Conservation (phyloP, 2,329 filamentous ascomycete genomes). For the Epichloe brachyelytri region DNA sequence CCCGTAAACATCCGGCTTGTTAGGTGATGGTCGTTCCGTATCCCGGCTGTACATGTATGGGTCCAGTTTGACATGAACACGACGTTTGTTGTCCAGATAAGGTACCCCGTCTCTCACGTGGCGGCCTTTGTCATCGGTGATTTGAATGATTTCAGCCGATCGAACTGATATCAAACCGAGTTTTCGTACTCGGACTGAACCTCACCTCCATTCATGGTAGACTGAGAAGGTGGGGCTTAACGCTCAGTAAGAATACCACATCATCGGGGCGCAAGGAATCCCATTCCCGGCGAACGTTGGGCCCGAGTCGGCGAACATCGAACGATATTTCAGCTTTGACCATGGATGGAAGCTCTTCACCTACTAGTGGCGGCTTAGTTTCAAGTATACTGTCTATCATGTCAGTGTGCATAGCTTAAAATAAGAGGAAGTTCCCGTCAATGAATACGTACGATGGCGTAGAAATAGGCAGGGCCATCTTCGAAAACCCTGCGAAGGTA, state of each 20-base stretch:
- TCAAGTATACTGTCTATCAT: constrained; percentile 54
- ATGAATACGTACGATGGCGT: constrained; percentile 49
- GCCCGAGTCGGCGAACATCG: constrained; percentile 67
- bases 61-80: constrained; percentile 72
- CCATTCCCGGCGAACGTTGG: constrained; percentile 74
- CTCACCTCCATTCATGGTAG: constrained; percentile 38
- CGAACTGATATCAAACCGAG: constrained; percentile 60
- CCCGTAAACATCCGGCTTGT: constrained; percentile 70
- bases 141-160: constrained; percentile 72
- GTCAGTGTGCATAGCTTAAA: neutral
- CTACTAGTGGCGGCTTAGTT: constrained; percentile 69
- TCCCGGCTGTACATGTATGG: constrained; percentile 65
- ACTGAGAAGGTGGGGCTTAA: constrained; percentile 49
- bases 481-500: constrained; percentile 72
- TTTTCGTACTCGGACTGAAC: constrained; percentile 36
- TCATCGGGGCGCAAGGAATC: constrained; percentile 78
- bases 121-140: constrained; percentile 75
- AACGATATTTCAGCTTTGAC: constrained; percentile 78
- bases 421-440: neutral
- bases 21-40: constrained; percentile 48
- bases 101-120: constrained; percentile 49
- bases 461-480: constrained; percentile 78
- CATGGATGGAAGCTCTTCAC: constrained; percentile 67
- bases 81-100: constrained; percentile 54
- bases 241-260: constrained; percentile 72